These are phyloP conservation scores for Hypoxylon sp. DNA, from an alignment of 2,329 filamentous ascomycete genomes.

Conservation along the genomic window DNA sequence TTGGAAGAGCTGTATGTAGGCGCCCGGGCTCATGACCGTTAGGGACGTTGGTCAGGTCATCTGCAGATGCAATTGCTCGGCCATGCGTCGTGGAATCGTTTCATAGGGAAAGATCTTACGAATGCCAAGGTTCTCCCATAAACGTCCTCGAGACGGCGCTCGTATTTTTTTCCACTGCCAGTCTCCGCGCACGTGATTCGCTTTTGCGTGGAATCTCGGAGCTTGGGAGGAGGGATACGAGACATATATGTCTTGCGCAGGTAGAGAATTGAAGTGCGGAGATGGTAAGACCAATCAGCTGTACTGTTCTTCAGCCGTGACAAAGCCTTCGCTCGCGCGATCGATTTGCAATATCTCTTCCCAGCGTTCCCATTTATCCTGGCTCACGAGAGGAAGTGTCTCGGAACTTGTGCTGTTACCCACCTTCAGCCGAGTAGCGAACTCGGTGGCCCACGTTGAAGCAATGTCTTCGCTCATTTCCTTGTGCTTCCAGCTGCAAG, in stretches of 20 bases:
- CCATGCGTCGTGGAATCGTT: constrained; percentile 15
- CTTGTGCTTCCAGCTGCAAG: not conserved
- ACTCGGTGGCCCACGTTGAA: constrained; percentile 33
- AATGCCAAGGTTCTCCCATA: constrained; percentile 12
- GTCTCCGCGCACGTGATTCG: constrained; percentile 13
- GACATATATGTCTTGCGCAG: not conserved
- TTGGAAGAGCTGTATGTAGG: constrained; percentile 3
- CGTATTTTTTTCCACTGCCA: constrained; percentile 3
- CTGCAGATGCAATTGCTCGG: constrained; percentile 14
- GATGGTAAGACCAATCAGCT: constrained; percentile 4
- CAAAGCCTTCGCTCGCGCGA: constrained; percentile 9
- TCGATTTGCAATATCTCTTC: constrained; percentile 12
- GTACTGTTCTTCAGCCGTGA: constrained; percentile 5
- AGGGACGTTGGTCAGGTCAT: constrained; percentile 9
- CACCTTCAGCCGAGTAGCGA: constrained; percentile 28
- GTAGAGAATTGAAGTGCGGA: not conserved
- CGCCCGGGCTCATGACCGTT: constrained; percentile 1
- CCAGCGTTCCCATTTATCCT: constrained; percentile 24
- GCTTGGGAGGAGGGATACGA: not conserved
- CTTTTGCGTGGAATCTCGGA: not conserved
- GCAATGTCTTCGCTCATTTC: constrained; percentile 15
- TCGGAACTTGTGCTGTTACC: not conserved
- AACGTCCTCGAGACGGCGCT: not conserved
- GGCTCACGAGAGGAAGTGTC: not conserved
- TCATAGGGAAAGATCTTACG: constrained; percentile 5